Percentiles rank a stretch among this genome's conserved stretches.
Evolutionary conservation across 2,329 filamentous ascomycete genomes (phyloP).

Genomic region (Colletotrichum plurivorum): DNA sequence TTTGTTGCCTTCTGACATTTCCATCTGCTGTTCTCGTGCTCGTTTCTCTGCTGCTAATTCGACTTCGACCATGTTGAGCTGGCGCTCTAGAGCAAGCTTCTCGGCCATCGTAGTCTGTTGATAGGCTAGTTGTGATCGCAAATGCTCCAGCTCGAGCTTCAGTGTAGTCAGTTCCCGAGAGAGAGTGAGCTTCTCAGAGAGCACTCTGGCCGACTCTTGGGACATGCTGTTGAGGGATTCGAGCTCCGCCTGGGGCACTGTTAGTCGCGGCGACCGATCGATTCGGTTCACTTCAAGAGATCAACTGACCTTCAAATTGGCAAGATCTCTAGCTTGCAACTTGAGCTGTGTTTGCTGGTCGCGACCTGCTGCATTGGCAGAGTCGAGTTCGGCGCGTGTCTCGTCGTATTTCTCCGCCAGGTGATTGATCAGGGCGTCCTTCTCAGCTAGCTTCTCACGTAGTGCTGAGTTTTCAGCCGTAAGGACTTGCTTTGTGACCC

Average conservation of each 20-base stretch:
- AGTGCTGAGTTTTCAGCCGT: conserved; percentile 81
- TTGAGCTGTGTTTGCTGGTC: conserved; percentile 63
- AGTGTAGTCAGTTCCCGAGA: conserved; percentile 66
- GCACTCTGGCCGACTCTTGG: conserved; percentile 78
- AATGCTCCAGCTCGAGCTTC: conserved; percentile 70
- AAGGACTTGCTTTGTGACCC: conserved; percentile 78
- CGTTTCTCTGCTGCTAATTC: conserved; percentile 84
- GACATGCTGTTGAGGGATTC: conserved; percentile 76
- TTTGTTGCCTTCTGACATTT: conserved; percentile 22
- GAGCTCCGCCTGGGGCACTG: conserved; percentile 73
- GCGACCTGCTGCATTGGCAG: conserved; percentile 57
- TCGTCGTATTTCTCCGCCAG: conserved; percentile 58
- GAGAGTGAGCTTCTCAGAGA: conserved; percentile 71
- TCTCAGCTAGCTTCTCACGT: conserved; percentile 72
- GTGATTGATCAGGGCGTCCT: conserved; percentile 71
- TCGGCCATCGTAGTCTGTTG: conserved; percentile 81
- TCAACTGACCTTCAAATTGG: conserved; percentile 60
- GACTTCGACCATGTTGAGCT: conserved; percentile 82
- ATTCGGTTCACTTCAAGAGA: no score
- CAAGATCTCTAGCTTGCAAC: conserved; percentile 63
- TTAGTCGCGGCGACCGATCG: neutral
- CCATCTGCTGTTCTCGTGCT: conserved; percentile 39
- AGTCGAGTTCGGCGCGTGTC: conserved; percentile 58
- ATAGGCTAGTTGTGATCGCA: conserved; percentile 66
- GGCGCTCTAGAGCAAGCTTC: conserved; percentile 84